Conservation (phyloP, 2,329 filamentous ascomycete species). For the Zymoseptoria ardabiliae region DNA sequence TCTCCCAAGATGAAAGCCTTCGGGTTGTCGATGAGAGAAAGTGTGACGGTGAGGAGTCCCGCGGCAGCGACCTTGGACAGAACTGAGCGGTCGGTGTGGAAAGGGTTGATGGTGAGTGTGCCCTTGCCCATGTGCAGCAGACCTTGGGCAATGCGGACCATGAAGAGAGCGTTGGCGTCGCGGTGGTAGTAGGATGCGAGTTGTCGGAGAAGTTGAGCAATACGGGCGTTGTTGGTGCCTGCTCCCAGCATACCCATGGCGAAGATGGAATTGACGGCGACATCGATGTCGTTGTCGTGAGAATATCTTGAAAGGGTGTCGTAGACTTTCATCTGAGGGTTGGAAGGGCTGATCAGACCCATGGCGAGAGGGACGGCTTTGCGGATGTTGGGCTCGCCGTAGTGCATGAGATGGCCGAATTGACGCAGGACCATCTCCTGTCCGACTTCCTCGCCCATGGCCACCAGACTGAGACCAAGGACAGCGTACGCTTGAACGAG, state of each 20-base stretch:
- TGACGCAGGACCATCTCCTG: slow-evolving; percentile 98
- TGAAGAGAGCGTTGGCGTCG: slow-evolving; percentile 92
- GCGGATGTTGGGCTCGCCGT: slow-evolving; percentile 93
- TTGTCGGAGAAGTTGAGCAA: slow-evolving; percentile 89
- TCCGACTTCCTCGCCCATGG: slow-evolving; percentile 97
- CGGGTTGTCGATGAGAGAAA: slow-evolving; percentile 82
- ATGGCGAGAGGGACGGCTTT: slow-evolving; percentile 93
- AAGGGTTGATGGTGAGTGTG: slow-evolving; percentile 91
- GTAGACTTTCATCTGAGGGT: slow-evolving; percentile 99
- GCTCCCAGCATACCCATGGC: slow-evolving; percentile 96
- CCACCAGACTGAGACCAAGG: slow-evolving; percentile 83
- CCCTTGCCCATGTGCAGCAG: slow-evolving; percentile 99
- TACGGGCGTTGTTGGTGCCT: slow-evolving; percentile 93
- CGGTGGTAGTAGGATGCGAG: slow-evolving; percentile 97
- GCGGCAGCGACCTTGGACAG: slow-evolving; percentile 85
- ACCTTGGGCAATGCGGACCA: slow-evolving; percentile 97
- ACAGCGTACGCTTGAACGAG: slow-evolving; percentile 94
- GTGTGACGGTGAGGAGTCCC: slow-evolving; percentile 79
- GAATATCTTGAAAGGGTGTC: slow-evolving; percentile 95
- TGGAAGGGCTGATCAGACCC: slow-evolving; percentile 93
- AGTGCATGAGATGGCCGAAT: slow-evolving; percentile 98
- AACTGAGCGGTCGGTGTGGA: slow-evolving; percentile 96
- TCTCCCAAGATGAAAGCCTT: slow-evolving; percentile 72
- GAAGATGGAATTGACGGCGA: slow-evolving; percentile 97
- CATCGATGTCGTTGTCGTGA: slow-evolving; percentile 97